Base-by-base conservation (phyloP, 2,329 filamentous ascomycete genomes). In the Pseudogymnoascus pannorum region DNA sequence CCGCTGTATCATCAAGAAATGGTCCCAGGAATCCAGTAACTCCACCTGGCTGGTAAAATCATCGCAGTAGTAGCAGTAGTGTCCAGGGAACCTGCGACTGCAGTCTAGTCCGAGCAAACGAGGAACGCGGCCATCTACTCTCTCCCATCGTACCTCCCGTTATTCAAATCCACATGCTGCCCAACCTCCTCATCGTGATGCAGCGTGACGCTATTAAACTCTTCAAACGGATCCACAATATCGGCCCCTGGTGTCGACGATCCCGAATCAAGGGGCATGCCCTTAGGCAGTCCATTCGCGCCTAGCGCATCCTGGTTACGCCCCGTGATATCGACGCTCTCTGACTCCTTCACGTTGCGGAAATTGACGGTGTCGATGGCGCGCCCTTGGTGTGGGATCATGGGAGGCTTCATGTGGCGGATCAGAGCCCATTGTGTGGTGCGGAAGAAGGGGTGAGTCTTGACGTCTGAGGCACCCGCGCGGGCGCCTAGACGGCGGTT, bases 161-260 rank as follows among this genome's bases (percentile, higher is more conserved):
- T 60, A 54, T 51, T 54, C 59, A 48, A 20, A 61, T 61, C 44
- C 31, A 58, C 44, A 40, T 36, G 26, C 18, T 61, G 60, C 14
- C 48, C 44, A 11, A 60, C 24, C 40, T 92, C 89, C 68, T 97
- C 94, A 61, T 97, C 94, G 72, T 99, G 94, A 74, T 97, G 93
- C 64, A 99, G 79, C 58, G 94, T 99, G 42, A 99, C 92, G 72
- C 91, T 96, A 79, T 97, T 99, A 76, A 99, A 99, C 74, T 97
- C 94, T 75, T 97, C 91, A 72, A 99, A 99, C 1, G 94, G 94
- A 80, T 99, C 94, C 3, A 84, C 80, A 36, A 87, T 73, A 72
- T 97, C 93, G 36, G 82, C 89, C 48, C 89, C 90, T 1, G 93
- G 93, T 2, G 93, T 97, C 1, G 88, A 85, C 60, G 96, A 79